Percentiles rank a stretch among this genome's conserved stretches.
phyloP scores from a whole-genome alignment of 139 green algal species.

The Eudorina sp. region DNA sequence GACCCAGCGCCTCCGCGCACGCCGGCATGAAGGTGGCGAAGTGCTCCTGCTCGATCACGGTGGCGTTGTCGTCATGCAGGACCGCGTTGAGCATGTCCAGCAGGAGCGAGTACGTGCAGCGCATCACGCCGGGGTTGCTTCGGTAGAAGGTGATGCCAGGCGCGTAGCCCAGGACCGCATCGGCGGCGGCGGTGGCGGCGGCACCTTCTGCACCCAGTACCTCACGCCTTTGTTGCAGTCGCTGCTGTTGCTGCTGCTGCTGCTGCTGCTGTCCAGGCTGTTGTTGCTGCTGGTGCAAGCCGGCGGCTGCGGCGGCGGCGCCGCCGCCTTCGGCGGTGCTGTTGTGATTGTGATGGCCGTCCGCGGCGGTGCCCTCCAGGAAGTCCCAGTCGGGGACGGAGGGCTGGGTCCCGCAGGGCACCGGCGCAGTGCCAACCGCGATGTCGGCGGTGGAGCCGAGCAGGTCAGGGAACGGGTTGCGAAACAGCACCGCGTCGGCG shows the following conservation, averaged over 20 bases:
- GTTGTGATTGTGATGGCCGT: too few species aligned
- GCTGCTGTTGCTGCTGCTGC: too few species aligned
- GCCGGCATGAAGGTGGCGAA: constrained; percentile 32
- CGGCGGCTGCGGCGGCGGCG: not conserved
- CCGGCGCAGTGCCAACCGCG: not conserved
- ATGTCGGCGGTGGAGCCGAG: not conserved
- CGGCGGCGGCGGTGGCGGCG: not conserved
- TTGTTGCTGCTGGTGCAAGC: too few species aligned
- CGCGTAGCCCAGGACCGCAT: not conserved
- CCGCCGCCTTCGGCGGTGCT: not conserved
- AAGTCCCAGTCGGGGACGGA: not conserved
- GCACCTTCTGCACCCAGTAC: not conserved
- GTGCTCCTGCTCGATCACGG: constrained; percentile 32
- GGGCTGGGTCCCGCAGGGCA: constrained; percentile 1
- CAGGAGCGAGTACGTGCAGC: constrained; percentile 37
- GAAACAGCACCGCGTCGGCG: constrained; percentile 37
- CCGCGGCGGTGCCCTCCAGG: not conserved
- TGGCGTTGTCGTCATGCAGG: not conserved
- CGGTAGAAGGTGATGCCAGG: constrained; percentile 23
- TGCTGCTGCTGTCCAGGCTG: too few species aligned
- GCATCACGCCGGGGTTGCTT: constrained; percentile 25
- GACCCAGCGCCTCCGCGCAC: not conserved
- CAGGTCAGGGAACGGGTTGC: constrained; percentile 31
- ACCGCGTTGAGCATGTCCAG: constrained; percentile 15
- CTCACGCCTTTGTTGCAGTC: too few species aligned